phyloP scores from a whole-genome alignment of 2,329 filamentous ascomycete genomes.

The Pleomassaria siparia region DNA sequence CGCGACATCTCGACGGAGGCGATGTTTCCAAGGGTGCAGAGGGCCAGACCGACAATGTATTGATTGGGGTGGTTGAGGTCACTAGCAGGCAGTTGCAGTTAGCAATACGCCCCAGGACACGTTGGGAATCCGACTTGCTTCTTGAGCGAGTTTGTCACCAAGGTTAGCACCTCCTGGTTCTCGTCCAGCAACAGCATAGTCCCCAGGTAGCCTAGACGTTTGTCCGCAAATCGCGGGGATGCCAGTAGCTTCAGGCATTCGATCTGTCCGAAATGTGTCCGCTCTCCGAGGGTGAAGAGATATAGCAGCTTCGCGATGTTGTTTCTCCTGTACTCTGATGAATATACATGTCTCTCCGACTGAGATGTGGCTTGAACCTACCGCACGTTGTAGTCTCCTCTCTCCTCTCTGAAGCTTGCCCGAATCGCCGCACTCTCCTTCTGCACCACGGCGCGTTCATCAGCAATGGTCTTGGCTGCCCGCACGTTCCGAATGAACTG shows the following conservation, averaged over 20 bases:
- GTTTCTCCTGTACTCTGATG: constrained; percentile 69
- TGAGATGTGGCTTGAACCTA: constrained; percentile 47
- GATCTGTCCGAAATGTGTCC: constrained; percentile 98
- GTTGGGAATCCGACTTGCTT: constrained; percentile 68
- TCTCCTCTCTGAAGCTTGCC: constrained; percentile 97
- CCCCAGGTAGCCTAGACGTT: constrained; percentile 90
- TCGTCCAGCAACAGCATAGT: constrained; percentile 96
- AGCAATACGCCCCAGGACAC: neutral
- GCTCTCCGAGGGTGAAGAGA: constrained; percentile 94
- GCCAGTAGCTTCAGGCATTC: constrained; percentile 97
- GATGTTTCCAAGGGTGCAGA: constrained; percentile 96
- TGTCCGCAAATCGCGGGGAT: constrained; percentile 96
- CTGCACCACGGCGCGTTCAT: constrained; percentile 96
- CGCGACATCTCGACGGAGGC: constrained; percentile 97
- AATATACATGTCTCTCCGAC: constrained; percentile 19
- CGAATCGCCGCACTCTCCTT: constrained; percentile 98
- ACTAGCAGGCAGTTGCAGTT: constrained; percentile 52
- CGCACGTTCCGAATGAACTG: constrained; percentile 99
- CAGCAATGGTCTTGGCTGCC: constrained; percentile 97
- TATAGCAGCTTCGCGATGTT: constrained; percentile 99
- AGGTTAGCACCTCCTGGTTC: constrained; percentile 95
- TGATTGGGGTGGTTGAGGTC: constrained; percentile 97
- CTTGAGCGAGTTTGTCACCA: constrained; percentile 96
- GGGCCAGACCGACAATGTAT: constrained; percentile 93
- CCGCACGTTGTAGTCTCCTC: constrained; percentile 87